Evolutionary conservation across 1,139 yeast genomes (phyloP).

Genomic region (Sugiyamaella xylanicola): DNA sequence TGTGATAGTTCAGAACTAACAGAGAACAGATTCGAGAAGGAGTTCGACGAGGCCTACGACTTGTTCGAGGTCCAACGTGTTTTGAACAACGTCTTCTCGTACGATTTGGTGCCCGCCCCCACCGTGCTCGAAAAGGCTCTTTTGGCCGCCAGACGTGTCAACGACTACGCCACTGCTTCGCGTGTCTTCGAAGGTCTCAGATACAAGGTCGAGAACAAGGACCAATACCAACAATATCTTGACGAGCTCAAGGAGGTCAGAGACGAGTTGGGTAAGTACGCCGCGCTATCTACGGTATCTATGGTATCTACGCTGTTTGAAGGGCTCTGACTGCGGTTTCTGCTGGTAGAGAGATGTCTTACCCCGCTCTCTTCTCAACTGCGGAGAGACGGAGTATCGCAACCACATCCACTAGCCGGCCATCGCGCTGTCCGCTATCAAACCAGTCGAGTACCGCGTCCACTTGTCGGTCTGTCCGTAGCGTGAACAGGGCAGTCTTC

Average conservation of each 20-base stretch:
- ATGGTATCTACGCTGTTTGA: no score
- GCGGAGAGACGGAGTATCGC: no score
- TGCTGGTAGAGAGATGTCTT: no score
- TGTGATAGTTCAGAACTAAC: no score
- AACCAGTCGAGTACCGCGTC: no score
- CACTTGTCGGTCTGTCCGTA: no score
- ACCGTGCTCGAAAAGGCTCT: constrained; percentile 93
- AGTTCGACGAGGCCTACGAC: constrained; percentile 97
- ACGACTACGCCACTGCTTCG: constrained; percentile 97
- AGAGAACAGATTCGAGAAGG: constrained; percentile 75
- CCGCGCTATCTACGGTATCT: no score
- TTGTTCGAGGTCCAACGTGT: constrained; percentile 91
- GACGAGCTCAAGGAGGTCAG: constrained; percentile 92
- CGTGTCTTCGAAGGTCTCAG: constrained; percentile 94
- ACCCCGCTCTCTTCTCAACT: no score
- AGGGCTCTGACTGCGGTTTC: no score
- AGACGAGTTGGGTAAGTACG: constrained; percentile 74
- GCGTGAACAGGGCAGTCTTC: no score
- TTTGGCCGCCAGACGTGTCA: constrained; percentile 98
- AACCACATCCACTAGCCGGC: no score
- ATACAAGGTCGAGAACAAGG: constrained; percentile 91
- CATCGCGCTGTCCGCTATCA: no score
- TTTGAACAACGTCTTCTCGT: constrained; percentile 95
- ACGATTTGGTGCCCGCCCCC: constrained; percentile 98
- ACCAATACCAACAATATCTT: constrained; percentile 92